Evolutionary conservation across 768 basidiomycete species (phyloP).

Genomic region (Boletus fagicola): DNA sequence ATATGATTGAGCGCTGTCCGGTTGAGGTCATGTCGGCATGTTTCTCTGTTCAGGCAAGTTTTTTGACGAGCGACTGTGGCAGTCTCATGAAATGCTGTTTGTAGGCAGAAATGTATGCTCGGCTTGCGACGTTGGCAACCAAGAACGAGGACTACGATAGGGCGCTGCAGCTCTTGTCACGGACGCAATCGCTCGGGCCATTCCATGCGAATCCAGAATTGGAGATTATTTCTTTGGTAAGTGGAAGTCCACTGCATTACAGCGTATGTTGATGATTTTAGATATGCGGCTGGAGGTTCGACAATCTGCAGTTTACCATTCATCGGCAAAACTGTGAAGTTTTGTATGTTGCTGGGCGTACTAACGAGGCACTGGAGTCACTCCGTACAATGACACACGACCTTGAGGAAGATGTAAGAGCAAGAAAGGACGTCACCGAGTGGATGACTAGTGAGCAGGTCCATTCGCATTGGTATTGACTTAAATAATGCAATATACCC

Average conservation of each 20-base stretch:
- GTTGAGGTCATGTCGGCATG: background rate
- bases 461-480: background rate
- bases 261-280: background rate
- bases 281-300: constrained; percentile 15
- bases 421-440: background rate
- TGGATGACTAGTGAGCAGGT: constrained; percentile 3
- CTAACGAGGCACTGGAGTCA: background rate
- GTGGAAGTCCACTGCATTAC: background rate
- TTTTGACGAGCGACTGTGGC: background rate
- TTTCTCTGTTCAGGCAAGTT: constrained; percentile 7
- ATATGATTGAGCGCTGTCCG: constrained; percentile 5
- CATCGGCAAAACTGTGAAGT: constrained; percentile 2
- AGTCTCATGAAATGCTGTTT: background rate
- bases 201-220: background rate
- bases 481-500: background rate
- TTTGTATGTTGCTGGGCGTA: background rate
- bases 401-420: background rate
- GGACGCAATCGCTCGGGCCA: constrained; percentile 4
- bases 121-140: constrained; percentile 1
- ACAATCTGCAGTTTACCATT: constrained; percentile 3
- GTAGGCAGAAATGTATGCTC: constrained; percentile 9
- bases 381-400: background rate
- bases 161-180: background rate
- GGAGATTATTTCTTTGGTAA: constrained; percentile 2
- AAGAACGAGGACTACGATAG: background rate